phyloP scores from a whole-genome alignment of 192 early-diverging fungal species.

The Linnemannia zychae region DNA sequence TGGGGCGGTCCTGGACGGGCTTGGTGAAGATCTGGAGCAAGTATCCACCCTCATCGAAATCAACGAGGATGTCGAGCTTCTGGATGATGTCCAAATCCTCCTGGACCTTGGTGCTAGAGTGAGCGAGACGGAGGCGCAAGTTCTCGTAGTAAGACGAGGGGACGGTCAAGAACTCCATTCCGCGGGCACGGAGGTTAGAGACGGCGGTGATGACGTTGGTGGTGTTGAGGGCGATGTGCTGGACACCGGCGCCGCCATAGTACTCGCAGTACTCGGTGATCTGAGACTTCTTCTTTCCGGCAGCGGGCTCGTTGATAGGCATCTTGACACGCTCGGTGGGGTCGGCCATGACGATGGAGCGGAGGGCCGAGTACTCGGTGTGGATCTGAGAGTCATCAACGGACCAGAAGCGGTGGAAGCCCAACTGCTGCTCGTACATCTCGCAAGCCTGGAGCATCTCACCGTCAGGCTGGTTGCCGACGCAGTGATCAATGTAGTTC shows the following conservation, averaged over 20 bases:
- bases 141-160: slow-evolving; percentile 92
- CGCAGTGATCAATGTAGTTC: slow-evolving; percentile 91
- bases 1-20: slow-evolving; percentile 95
- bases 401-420: slow-evolving; percentile 98
- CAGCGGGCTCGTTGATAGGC: slow-evolving; percentile 98
- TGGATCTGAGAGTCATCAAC: slow-evolving; percentile 97
- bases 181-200: slow-evolving; percentile 83
- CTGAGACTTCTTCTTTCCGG: slow-evolving; percentile 94
- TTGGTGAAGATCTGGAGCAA: slow-evolving; percentile 92
- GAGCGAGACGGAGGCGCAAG: slow-evolving; percentile 78
- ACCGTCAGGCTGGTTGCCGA: slow-evolving; percentile 95
- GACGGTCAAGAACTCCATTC: slow-evolving; percentile 90
- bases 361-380: slow-evolving; percentile 94
- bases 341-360: slow-evolving; percentile 97
- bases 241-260: slow-evolving; percentile 87
- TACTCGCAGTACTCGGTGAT: slow-evolving; percentile 94
- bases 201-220: slow-evolving; percentile 87
- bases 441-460: slow-evolving; percentile 89
- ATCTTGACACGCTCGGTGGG: slow-evolving; percentile 93
- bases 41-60: slow-evolving; percentile 98
- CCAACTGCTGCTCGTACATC: slow-evolving; percentile 89
- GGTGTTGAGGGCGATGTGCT: slow-evolving; percentile 96
- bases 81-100: slow-evolving; percentile 90
- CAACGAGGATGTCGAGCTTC: slow-evolving; percentile 91
- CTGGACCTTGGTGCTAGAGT: slow-evolving; percentile 77